A percentile compares a stretch with the other conserved stretches of the same genome.
These are phyloP conservation scores for Trichoderma lentiforme DNA, from an alignment of 2,329 filamentous ascomycete species.

Conservation along the genomic window DNA sequence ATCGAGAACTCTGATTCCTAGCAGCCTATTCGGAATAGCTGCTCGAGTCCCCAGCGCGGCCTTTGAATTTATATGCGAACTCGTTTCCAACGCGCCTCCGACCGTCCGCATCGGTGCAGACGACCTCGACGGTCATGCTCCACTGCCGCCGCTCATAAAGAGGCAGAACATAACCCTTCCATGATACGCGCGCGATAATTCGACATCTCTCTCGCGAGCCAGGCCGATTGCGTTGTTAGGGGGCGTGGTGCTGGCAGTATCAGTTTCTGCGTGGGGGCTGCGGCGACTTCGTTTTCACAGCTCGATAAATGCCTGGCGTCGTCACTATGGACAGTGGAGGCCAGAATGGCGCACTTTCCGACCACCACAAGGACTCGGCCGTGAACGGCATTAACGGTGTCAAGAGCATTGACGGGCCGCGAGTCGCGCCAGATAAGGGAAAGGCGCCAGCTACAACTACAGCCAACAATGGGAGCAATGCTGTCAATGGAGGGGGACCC, in stretches of 20 bases:
- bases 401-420: conserved; percentile 24
- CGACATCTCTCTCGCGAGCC: conserved; percentile 16
- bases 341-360: conserved; percentile 51
- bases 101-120: conserved; percentile 23
- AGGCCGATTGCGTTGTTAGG: conserved; percentile 20
- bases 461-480: conserved; percentile 17
- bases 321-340: conserved; percentile 55
- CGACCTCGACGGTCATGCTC: conserved; percentile 25
- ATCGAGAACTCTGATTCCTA: background rate
- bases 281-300: conserved; percentile 8
- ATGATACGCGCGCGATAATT: conserved; percentile 22
- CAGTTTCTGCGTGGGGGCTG: conserved; percentile 16
- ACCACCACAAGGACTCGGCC: conserved; percentile 51
- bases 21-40: background rate
- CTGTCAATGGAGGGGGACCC: conserved; percentile 32
- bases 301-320: conserved; percentile 47
- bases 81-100: conserved; percentile 15
- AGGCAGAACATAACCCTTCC: conserved; percentile 18
- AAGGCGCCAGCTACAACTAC: conserved; percentile 24
- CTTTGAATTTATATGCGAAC: conserved; percentile 13
- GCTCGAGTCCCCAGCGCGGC: background rate
- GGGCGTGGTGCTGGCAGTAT: conserved; percentile 17
- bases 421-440: conserved; percentile 33
- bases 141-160: conserved; percentile 20
- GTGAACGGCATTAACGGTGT: conserved; percentile 45